Conservation (phyloP, 2,329 filamentous ascomycete genomes). For the Phyllachora maydis region DNA sequence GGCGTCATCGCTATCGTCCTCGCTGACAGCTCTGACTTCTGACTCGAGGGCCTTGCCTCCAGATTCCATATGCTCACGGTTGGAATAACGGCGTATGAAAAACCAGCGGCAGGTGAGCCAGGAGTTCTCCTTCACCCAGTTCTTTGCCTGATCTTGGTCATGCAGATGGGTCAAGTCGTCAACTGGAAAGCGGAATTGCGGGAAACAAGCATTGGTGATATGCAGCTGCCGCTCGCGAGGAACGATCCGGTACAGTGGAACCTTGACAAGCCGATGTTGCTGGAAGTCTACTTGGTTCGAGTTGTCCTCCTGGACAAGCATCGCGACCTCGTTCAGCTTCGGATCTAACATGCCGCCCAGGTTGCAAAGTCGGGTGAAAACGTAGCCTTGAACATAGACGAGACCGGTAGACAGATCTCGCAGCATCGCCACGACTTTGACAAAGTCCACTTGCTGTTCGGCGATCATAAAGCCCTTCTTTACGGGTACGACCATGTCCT, state of each 20-base stretch:
- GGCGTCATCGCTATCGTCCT: constrained; percentile 6
- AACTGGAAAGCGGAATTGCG: constrained; percentile 11
- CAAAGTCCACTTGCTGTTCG: constrained; percentile 15
- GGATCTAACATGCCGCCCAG: constrained; percentile 15
- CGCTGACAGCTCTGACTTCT: constrained; percentile 9
- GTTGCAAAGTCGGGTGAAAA: constrained; percentile 14
- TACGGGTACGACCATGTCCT: too few relatives aligned
- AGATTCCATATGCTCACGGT: too few relatives aligned
- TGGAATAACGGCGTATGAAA: too few relatives aligned
- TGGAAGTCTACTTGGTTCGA: constrained; percentile 12
- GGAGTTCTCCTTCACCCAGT: too few relatives aligned
- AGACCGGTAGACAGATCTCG: constrained; percentile 10
- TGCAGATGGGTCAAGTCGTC: too few relatives aligned
- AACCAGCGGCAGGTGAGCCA: too few relatives aligned
- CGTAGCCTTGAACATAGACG: constrained; percentile 17
- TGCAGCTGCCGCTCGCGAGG: constrained; percentile 19
- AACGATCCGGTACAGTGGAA: constrained; percentile 17
- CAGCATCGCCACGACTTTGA: constrained; percentile 16
- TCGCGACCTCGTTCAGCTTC: constrained; percentile 20
- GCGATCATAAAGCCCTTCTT: too few relatives aligned
- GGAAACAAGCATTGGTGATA: constrained; percentile 33
- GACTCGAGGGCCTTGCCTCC: constrained; percentile 14
- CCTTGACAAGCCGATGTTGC: constrained; percentile 18
- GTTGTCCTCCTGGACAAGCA: constrained; percentile 17
- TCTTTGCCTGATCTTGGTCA: too few relatives aligned